Evolutionary conservation across 805 yeast genomes (phyloP).

Genomic region (Candida insectalens): DNA sequence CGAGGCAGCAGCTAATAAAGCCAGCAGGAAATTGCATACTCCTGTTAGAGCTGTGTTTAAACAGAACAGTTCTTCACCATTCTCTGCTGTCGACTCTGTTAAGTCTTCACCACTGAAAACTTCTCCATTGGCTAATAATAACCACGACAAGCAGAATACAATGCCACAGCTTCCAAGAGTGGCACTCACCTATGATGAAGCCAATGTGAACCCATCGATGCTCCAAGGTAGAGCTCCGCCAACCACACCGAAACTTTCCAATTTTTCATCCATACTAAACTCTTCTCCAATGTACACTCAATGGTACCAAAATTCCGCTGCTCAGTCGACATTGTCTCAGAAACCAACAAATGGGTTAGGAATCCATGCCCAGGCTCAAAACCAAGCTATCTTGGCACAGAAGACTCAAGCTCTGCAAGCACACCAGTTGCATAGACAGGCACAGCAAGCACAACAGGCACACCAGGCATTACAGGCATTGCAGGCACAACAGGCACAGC

Average conservation of each 20-base stretch:
- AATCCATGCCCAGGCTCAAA: too few species aligned
- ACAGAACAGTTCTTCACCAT: constrained; percentile 16
- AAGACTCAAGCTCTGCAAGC: neutral
- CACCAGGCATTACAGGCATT: too few species aligned
- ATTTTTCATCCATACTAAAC: constrained; percentile 22
- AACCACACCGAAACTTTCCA: constrained; percentile 11
- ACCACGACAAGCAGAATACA: neutral
- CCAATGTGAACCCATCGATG: constrained; percentile 17
- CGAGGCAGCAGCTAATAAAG: too few species aligned
- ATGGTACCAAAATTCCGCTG: constrained; percentile 22
- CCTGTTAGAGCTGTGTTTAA: too few species aligned
- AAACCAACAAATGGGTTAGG: neutral
- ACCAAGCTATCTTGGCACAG: too few species aligned
- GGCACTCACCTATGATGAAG: neutral
- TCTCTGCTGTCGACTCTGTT: constrained; percentile 4
- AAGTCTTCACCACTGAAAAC: constrained; percentile 18
- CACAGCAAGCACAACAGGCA: too few species aligned
- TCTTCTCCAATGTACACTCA: constrained; percentile 26
- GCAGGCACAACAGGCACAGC: too few species aligned
- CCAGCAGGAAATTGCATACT: too few species aligned
- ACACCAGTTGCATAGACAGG: too few species aligned
- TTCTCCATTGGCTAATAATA: constrained; percentile 14
- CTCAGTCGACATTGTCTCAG: constrained; percentile 7
- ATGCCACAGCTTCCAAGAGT: neutral
- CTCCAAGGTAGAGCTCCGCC: constrained; percentile 9